Conservation (phyloP, 352 stramenopile genomes). For the Aphanomyces stellatus region DNA sequence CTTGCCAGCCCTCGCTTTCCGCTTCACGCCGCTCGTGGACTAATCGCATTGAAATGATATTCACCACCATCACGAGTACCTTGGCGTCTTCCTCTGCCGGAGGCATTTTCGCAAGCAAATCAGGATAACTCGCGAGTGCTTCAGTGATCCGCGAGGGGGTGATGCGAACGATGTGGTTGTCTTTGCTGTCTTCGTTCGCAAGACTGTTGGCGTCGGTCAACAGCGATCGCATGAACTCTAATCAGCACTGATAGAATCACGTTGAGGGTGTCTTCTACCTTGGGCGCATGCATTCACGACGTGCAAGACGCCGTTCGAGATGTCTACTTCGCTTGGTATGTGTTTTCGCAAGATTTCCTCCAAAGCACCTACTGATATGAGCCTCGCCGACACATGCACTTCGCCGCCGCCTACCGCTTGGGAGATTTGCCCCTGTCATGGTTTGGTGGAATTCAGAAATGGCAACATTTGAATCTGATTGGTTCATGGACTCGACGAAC, state of each 20-base stretch:
- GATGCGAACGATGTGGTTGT: conserved; percentile 69
- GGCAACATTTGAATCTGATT: not conserved
- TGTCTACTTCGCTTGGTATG: not conserved
- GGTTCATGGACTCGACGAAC: not conserved
- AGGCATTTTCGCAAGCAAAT: not conserved
- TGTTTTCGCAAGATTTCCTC: not conserved
- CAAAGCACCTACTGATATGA: not conserved
- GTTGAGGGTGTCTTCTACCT: not conserved
- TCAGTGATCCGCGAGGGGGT: conserved; percentile 42
- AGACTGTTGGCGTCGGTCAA: conserved; percentile 41
- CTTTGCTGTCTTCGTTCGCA: conserved; percentile 35
- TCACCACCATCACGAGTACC: too few relatives aligned
- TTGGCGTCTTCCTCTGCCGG: too few relatives aligned
- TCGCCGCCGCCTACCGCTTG: too few relatives aligned
- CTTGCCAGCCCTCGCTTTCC: conserved; percentile 30
- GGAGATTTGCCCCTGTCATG: not conserved
- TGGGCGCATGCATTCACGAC: not conserved
- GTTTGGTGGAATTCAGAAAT: not conserved
- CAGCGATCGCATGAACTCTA: conserved; percentile 46
- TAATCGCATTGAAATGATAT: too few relatives aligned
- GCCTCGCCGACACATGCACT: too few relatives aligned
- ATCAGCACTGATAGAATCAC: not conserved
- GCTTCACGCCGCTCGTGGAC: conserved; percentile 36
- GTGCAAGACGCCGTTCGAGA: not conserved
- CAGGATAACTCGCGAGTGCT: conserved; percentile 37